Evolutionary conservation across 2,329 filamentous ascomycete species (phyloP).

Genomic region (Colletotrichum salicis): DNA sequence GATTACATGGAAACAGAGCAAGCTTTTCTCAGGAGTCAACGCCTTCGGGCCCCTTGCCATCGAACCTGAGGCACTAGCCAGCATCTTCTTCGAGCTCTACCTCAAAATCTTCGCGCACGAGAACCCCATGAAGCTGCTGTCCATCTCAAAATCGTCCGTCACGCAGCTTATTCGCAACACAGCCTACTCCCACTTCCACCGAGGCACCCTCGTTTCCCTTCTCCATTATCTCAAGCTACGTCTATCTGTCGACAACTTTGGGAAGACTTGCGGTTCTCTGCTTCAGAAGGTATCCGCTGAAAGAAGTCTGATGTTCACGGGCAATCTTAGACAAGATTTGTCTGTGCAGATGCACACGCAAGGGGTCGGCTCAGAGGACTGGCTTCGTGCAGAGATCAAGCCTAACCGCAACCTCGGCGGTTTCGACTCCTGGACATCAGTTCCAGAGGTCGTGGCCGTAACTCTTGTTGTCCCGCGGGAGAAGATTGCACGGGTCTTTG

Average conservation of each 20-base stretch:
- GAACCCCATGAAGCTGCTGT: conserved; percentile 39
- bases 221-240: conserved; percentile 49
- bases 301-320: conserved; percentile 42
- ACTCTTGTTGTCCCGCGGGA: conserved; percentile 49
- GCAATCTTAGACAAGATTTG: conserved; percentile 49
- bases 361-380: conserved; percentile 45
- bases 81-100: conserved; percentile 54
- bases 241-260: conserved; percentile 47
- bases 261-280: conserved; percentile 42
- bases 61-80: conserved; percentile 50
- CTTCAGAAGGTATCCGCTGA: conserved; percentile 46
- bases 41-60: conserved; percentile 43
- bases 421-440: conserved; percentile 50
- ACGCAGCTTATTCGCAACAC: conserved; percentile 22
- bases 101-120: conserved; percentile 57
- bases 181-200: conserved; percentile 47
- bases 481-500: conserved; percentile 42
- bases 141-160: conserved; percentile 20
- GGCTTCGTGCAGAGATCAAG: conserved; percentile 40
- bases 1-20: conserved; percentile 50
- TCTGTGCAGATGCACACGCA: conserved; percentile 48
- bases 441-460: conserved; percentile 50
- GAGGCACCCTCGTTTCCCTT: conserved; percentile 51
- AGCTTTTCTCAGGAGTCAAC: conserved; percentile 43
- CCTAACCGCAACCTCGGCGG: conserved; percentile 38